Percentiles rank a stretch among this genome's conserved stretches.
phyloP scores from a whole-genome alignment of 768 basidiomycete genomes.

The Termitomyces heimii region DNA sequence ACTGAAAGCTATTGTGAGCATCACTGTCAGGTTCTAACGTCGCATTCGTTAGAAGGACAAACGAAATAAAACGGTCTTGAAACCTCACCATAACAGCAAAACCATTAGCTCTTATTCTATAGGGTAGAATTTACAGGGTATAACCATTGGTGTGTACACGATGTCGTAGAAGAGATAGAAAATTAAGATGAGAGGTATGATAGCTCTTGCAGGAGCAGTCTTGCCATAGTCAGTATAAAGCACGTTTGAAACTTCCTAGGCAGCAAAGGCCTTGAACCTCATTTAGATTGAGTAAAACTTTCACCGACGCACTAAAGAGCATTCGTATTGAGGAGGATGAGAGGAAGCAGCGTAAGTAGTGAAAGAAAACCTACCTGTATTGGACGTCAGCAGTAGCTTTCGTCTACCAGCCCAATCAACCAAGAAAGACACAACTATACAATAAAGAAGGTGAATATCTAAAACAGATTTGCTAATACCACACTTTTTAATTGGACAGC shows the following conservation, averaged over 20 bases:
- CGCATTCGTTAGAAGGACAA: background rate
- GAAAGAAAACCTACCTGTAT: constrained; percentile 30
- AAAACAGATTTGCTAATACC: background rate
- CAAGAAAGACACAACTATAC: constrained; percentile 57
- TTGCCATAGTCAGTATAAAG: constrained; percentile 35
- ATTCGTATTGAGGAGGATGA: constrained; percentile 19
- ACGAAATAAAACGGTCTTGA: background rate
- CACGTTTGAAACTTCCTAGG: constrained; percentile 50
- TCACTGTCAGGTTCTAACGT: constrained; percentile 52
- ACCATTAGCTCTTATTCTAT: constrained; percentile 73
- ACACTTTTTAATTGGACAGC: background rate
- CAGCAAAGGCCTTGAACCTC: constrained; percentile 41
- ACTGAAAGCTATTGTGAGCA: constrained; percentile 68
- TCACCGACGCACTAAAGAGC: constrained; percentile 37
- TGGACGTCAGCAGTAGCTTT: constrained; percentile 61
- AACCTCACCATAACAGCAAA: constrained; percentile 61
- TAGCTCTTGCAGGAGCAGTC: constrained; percentile 40
- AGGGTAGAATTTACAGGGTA: constrained; percentile 76
- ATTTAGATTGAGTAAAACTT: background rate
- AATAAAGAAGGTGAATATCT: constrained; percentile 60
- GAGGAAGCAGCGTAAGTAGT: background rate
- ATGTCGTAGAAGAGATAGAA: constrained; percentile 55
- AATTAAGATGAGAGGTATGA: constrained; percentile 62
- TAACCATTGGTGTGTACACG: constrained; percentile 73
- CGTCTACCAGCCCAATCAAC: constrained; percentile 67